Base-by-base conservation (phyloP, 2,329 filamentous ascomycete species). In the Simplicillium sp. region DNA sequence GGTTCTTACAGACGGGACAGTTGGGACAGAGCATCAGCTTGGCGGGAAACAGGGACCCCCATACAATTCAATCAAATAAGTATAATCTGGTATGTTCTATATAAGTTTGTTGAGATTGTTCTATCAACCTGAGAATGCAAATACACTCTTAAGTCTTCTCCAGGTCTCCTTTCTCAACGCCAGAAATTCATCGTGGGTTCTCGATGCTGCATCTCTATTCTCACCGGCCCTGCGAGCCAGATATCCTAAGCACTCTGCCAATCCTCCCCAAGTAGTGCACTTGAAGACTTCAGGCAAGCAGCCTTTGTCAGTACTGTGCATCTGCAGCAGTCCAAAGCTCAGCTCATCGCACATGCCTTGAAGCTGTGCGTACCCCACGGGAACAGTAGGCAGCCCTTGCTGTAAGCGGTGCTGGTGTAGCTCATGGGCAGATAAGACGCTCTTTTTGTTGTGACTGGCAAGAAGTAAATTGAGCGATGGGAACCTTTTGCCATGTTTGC, bases 321-420 rank as follows among this genome's bases (percentile, higher is more conserved):
- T 36, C 14, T 67, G 62, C 7, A 77, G 56, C 0, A 77, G 55
- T 11, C 62, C 60, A 47, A 70, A 71, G 32, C 66, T 70, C 14
- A 77, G 61, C 46, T 76, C 70, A 40, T 77, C 74, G 0, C 74
- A 71, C 73, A 77, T 77, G 4, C 73, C 73, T 44, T 73, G 67
- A 1, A 77, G 61, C 50, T 77, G 74, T 0, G 69, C 73, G 46
- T 71, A 77, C 4, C 54, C 60, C 3, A 75, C 57, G 0, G 51
- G 44, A 0, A 59, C 51, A 0, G 55, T 58, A 1, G 55, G 54
- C 4, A 58, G 44, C 1, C 52, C 51, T 8, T 48, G 44, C 2
- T 61, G 54, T 0, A 67, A 55, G 0, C 69, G 62, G 0, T 59
- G 12, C 36, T 60, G 49, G 40, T 71, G 67, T 1, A 70, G 64